Evolutionary conservation across 371 early-diverging fungal species (phyloP).

Genomic region (Mucor irregularis): DNA sequence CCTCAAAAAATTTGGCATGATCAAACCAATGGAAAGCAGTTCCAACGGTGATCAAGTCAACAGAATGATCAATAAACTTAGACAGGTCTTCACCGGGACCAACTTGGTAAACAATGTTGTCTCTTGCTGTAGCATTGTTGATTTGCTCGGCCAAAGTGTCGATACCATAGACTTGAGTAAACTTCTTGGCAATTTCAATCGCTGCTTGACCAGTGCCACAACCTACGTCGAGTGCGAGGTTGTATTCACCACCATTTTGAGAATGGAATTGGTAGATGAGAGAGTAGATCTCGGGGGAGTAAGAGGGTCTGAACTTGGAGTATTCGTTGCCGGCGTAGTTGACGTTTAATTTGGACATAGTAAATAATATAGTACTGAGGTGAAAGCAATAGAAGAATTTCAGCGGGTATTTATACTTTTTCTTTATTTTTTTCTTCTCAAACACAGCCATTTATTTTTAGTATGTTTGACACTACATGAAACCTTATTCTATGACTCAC

Average conservation of each 20-base stretch:
- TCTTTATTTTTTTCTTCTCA: no score
- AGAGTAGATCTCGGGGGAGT: constrained; percentile 29
- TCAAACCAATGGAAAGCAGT: constrained; percentile 74
- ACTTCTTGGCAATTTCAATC: constrained; percentile 41
- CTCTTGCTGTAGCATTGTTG: constrained; percentile 32
- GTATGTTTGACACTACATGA: no score
- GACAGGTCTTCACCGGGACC: constrained; percentile 50
- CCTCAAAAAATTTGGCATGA: constrained; percentile 54
- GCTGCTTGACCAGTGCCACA: constrained; percentile 63
- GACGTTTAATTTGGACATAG: constrained; percentile 7
- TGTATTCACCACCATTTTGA: constrained; percentile 20
- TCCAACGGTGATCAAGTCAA: constrained; percentile 63
- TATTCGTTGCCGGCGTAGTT: constrained; percentile 14
- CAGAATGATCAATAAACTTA: constrained; percentile 11
- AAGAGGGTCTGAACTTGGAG: constrained; percentile 44
- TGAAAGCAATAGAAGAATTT: background rate
- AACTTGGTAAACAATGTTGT: constrained; percentile 53
- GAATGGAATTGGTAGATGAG: constrained; percentile 44
- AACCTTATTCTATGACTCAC: no score
- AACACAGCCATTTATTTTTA: no score
- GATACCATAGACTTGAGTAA: constrained; percentile 51
- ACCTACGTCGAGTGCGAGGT: constrained; percentile 47
- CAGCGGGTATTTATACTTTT: background rate
- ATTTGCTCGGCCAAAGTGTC: constrained; percentile 57
- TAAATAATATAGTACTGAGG: background rate